Percentiles rank a stretch among this genome's conserved stretches.
Conservation (phyloP, 2,329 filamentous ascomycete species). For the Curvularia hawaiiensis region DNA sequence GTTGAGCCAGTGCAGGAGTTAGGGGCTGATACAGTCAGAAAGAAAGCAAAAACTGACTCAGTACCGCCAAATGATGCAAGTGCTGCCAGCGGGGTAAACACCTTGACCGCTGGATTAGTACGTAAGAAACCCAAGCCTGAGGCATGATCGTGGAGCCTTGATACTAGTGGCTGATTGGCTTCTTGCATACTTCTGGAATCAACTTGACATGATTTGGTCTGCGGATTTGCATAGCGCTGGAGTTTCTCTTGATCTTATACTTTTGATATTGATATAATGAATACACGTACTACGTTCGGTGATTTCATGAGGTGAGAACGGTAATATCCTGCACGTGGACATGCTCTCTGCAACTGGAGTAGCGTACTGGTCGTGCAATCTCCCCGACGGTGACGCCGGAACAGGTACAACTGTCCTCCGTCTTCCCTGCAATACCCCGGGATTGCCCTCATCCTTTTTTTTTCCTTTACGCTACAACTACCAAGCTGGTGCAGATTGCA, state of each 20-base stretch:
- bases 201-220: not conserved
- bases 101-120: constrained; percentile 37
- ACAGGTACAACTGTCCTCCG: not conserved
- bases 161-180: not conserved
- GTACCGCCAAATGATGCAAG: constrained; percentile 10
- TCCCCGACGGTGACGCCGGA: constrained; percentile 10
- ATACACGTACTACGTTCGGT: not conserved
- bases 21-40: constrained; percentile 35
- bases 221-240: constrained; percentile 25
- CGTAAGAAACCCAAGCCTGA: constrained; percentile 44
- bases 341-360: not conserved
- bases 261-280: not conserved
- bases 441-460: not conserved
- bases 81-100: constrained; percentile 32
- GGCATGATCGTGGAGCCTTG: not conserved
- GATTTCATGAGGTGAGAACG: not conserved
- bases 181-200: not conserved
- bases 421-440: not conserved
- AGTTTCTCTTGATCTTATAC: constrained; percentile 5
- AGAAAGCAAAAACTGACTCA: constrained; percentile 40
- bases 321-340: not conserved
- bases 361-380: constrained; percentile 6
- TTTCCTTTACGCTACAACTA: not conserved
- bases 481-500: not conserved
- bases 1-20: constrained; percentile 22